phyloP scores from a whole-genome alignment of 2,329 filamentous ascomycete species.

The Ascochyta koolunga region DNA sequence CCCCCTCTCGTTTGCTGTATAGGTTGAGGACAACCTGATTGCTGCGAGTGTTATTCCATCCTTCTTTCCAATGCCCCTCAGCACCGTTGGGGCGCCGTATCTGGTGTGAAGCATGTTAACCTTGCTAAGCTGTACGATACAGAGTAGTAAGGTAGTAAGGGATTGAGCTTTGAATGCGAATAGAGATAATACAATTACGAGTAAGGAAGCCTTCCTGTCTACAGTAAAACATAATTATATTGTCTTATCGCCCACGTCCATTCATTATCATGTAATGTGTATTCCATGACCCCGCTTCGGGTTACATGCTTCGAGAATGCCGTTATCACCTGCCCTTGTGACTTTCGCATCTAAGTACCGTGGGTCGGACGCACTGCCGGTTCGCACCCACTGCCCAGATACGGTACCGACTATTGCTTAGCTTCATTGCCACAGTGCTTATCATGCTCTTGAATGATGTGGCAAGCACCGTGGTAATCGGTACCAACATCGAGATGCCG shows the following conservation, averaged over 20 bases:
- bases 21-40: constrained; percentile 13
- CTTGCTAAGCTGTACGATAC: background rate
- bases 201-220: background rate
- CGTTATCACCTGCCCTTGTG: constrained; percentile 25
- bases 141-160: background rate
- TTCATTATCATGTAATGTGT: constrained; percentile 16
- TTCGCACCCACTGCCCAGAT: constrained; percentile 20
- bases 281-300: constrained; percentile 27
- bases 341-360: constrained; percentile 26
- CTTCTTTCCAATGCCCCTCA: constrained; percentile 12
- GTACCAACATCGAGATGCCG: background rate
- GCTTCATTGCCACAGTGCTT: constrained; percentile 6
- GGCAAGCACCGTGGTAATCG: background rate
- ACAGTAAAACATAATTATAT: constrained; percentile 8
- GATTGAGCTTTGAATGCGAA: background rate
- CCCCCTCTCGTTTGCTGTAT: constrained; percentile 7
- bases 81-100: constrained; percentile 13
- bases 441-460: constrained; percentile 7
- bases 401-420: constrained; percentile 7
- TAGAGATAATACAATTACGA: background rate
- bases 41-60: constrained; percentile 9
- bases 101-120: constrained; percentile 8
- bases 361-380: constrained; percentile 25
- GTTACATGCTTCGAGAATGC: constrained; percentile 21
- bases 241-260: constrained; percentile 26